A percentile compares a stretch with the other conserved stretches of the same genome.
Evolutionary conservation across 305 asterid genomes (phyloP).

Genomic region (Solanum hybrid): DNA sequence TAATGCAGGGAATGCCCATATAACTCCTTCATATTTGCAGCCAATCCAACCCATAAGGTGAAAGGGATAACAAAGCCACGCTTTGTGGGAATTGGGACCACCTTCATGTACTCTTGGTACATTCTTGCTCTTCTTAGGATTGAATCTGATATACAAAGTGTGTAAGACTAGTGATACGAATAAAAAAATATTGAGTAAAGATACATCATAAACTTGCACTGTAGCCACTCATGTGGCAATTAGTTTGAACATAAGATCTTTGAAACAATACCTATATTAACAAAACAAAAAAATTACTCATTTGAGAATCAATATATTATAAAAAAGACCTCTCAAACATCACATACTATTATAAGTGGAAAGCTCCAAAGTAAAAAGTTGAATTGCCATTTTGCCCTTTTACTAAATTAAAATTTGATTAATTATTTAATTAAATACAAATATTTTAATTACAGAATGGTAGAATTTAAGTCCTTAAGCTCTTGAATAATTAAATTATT

Average conservation of each 20-base stretch:
- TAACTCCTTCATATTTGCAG: conserved; percentile 34
- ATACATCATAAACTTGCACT: background rate
- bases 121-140: too few species aligned
- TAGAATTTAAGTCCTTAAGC: too few species aligned
- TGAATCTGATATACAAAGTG: too few species aligned
- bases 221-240: background rate
- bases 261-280: background rate
- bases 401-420: too few species aligned
- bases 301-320: background rate
- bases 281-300: background rate
- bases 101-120: conserved; percentile 35
- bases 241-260: background rate
- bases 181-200: background rate
- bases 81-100: conserved; percentile 39
- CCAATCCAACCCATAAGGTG: conserved; percentile 13
- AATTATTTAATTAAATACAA: too few species aligned
- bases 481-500: too few species aligned
- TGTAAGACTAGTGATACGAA: background rate
- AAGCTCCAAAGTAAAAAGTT: too few species aligned
- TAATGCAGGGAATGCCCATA: conserved; percentile 76
- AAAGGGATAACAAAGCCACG: conserved; percentile 43
- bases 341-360: too few species aligned
- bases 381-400: too few species aligned
- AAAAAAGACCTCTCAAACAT: background rate
- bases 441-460: too few species aligned